phyloP scores from a whole-genome alignment of 1,139 yeast species.

The Pichia sp. region DNA sequence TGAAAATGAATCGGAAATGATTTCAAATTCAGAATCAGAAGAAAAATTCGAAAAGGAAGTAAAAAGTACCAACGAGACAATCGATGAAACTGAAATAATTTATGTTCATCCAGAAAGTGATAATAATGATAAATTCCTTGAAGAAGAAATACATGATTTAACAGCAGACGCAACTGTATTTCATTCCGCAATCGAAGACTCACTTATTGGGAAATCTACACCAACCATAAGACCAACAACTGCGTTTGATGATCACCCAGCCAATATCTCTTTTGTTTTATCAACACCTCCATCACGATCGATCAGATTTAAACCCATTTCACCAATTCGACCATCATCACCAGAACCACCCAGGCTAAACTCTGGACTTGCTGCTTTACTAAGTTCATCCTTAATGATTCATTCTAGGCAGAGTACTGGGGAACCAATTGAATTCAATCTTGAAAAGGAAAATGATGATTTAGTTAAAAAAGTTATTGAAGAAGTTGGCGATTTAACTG shows the following conservation, averaged over 20 bases:
- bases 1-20: not conserved
- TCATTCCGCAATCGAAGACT: slow-evolving; percentile 9
- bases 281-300: not conserved
- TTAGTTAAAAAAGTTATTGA: not conserved
- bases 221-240: not conserved
- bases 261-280: not conserved
- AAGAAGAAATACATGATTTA: not conserved
- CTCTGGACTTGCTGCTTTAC: slow-evolving; percentile 17
- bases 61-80: not conserved
- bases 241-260: not conserved
- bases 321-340: slow-evolving; percentile 17
- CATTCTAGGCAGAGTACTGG: slow-evolving; percentile 20
- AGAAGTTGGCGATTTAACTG: slow-evolving; percentile 2
- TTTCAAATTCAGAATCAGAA: not conserved
- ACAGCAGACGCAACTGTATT: slow-evolving; percentile 6
- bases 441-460: slow-evolving; percentile 1
- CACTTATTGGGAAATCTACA: slow-evolving; percentile 1
- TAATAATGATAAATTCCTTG: not conserved
- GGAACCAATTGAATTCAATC: slow-evolving; percentile 4
- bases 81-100: slow-evolving; percentile 3
- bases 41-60: not conserved
- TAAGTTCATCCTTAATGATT: slow-evolving; percentile 20
- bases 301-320: slow-evolving; percentile 12
- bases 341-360: slow-evolving; percentile 24
- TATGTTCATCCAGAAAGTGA: slow-evolving; percentile 6